phyloP scores from a whole-genome alignment of 257 asterid genomes.

The Nicotiana obtusifolia region DNA sequence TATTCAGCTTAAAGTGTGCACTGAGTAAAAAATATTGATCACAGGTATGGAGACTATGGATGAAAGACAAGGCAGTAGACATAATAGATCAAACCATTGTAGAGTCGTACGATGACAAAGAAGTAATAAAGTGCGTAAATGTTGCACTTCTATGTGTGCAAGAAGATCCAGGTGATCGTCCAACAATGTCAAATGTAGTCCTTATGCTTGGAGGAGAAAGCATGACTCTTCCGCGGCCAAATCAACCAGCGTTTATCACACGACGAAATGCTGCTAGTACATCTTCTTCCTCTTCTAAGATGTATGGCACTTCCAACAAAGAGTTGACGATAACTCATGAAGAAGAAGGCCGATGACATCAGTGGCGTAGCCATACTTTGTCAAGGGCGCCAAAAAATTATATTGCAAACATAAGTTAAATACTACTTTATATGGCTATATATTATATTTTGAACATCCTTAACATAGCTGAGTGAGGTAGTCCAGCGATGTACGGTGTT shows the following conservation, averaged over 20 bases:
- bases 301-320: neutral
- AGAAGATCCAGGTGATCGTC: slow-evolving; percentile 29
- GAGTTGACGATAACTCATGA: neutral
- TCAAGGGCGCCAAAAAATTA: no score
- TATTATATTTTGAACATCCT: no score
- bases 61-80: slow-evolving; percentile 17
- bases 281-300: slow-evolving; percentile 9
- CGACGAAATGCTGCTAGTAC: slow-evolving; percentile 8
- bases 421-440: no score
- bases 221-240: slow-evolving; percentile 17
- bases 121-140: slow-evolving; percentile 18
- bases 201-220: slow-evolving; percentile 23
- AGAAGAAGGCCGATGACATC: slow-evolving; percentile 6
- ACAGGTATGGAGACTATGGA: slow-evolving; percentile 34
- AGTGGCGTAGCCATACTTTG: no score
- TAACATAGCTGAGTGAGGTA: no score
- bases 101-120: neutral
- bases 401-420: no score
- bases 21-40: no score
- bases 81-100: slow-evolving; percentile 9
- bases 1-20: no score
- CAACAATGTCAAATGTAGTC: slow-evolving; percentile 26
- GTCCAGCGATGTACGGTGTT: no score
- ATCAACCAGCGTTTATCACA: slow-evolving; percentile 19
- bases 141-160: slow-evolving; percentile 30